phyloP scores from a whole-genome alignment of 768 basidiomycete species.

The Pisolithus orientalis region DNA sequence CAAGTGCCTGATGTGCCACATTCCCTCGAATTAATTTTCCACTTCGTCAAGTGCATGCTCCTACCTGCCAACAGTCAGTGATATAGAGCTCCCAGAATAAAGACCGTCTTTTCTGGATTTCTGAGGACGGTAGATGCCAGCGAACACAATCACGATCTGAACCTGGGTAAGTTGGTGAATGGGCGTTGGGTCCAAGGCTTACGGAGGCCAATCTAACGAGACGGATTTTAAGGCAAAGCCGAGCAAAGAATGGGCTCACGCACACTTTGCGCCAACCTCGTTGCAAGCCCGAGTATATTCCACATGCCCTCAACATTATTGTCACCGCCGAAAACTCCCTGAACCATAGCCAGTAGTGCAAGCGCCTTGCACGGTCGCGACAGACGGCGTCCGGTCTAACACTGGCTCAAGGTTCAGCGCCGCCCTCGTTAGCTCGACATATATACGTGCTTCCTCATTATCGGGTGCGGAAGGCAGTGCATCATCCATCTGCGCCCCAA shows the following conservation, averaged over 20 bases:
- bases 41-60: conserved; percentile 8
- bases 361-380: conserved; percentile 15
- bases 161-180: conserved; percentile 10
- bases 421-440: conserved; percentile 56
- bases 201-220: conserved; percentile 60
- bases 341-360: conserved; percentile 42
- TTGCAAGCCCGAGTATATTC: conserved; percentile 58
- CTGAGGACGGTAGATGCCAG: conserved; percentile 54
- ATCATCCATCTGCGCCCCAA: conserved; percentile 54
- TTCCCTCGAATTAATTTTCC: background rate
- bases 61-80: conserved; percentile 69
- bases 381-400: conserved; percentile 63
- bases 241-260: conserved; percentile 19
- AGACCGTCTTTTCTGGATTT: conserved; percentile 65
- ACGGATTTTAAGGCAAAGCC: background rate
- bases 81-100: conserved; percentile 73
- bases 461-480: conserved; percentile 46
- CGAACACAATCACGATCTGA: conserved; percentile 68
- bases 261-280: conserved; percentile 65
- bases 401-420: conserved; percentile 63
- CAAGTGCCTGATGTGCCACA: conserved; percentile 43
- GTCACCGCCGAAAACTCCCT: conserved; percentile 61
- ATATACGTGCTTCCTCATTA: conserved; percentile 46
- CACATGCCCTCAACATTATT: conserved; percentile 67
- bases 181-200: conserved; percentile 21